Base-by-base conservation (phyloP, 805 yeast species). In the Ogataea chonburiensis region DNA sequence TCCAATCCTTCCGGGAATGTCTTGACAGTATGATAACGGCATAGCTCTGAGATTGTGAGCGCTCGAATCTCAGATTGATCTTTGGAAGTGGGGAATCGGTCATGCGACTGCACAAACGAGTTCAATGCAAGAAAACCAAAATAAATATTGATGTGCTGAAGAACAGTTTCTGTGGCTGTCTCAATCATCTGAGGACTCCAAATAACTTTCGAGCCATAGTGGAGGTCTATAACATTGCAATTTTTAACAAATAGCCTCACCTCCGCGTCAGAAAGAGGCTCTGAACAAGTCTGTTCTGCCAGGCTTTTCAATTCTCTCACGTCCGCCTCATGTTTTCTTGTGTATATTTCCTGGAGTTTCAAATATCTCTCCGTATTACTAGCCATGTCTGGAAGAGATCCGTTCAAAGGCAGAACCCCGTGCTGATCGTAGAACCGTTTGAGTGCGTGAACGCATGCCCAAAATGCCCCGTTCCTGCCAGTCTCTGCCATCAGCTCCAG, bases 361-460 rank as follows among this genome's bases (percentile, higher is more conserved):
- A 81, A 66, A 55, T 84, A 91, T 37, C 66, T 66, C 7, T 61
- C 58, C 0, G 96, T 81, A 43, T 79, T 77, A 0, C 95, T 75
- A 14, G 85, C 82, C 96, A 91, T 91, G 56, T 89, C 98, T 0
- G 96, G 95, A 5, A 89, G 54, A 0, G 64, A 71, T 0, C 95
- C 96, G 3, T 81, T 68, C 2, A 86, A 58, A 0, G 96, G 95
- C n/a, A 86, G 63, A 5, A 62, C 55, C 3, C 53, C 48, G 29
- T 60, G 52, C 12, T 57, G 51, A 15, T 63, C 58, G 25, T 77
- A 67, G 55, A 78, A 87, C 6, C 46, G 42, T 27, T 68, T 62
- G 32, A 86, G 62, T 0, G 88, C 83, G 25, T 58, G 61, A 0
- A 73, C 67, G 13, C 76, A 67, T 2, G 73, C 55, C 95, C 95